Evolutionary conservation across 2,329 filamentous ascomycete genomes (phyloP), one percentile per base, ranked within the genome.

Genomic region (Sclerotinia borealis): DNA sequence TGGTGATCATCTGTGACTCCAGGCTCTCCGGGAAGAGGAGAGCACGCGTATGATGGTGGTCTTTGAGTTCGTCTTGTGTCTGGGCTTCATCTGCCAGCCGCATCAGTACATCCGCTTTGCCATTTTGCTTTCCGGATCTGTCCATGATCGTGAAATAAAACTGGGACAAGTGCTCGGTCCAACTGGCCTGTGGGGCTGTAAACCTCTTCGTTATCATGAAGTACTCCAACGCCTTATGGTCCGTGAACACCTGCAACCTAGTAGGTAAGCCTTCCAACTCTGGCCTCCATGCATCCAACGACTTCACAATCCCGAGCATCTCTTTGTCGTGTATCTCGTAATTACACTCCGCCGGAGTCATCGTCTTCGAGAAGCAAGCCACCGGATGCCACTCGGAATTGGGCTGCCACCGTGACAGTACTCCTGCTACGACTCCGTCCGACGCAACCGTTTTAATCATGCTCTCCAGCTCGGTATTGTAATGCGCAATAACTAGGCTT

Each of bases 301-400:
- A 63, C 39, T 48, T 39, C 1, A 76, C 56, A 36, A 76, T 74
- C 1, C 70, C 71, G 0, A 75, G 58, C 0, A 76, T 66, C 63
- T 75, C 72, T 56, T 75, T 71, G 55, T 76, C 63, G 51, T 76
- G 66, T 22, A 72, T 72, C 10, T 73, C 56, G 54, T 75, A 75
- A 51, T 75, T 76, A 1, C 55, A 61, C 63, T 76, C 58, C 0
- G 65, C 64, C 4, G 52, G 37, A 3, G 11, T 58, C 13, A 72
- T 61, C 49, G 72, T 74, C 50, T 63, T 63, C 10, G 63, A 73
- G 39, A 64, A 71, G 63, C 65, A 75, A 3, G 67, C 68, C 0
- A 73, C 29, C 22, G 49, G 50, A 25, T 63, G 41, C 55, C 29
- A 65, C 29, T 64, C 25, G 1, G 29, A 17, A 9, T 61, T n/a